A percentile compares a stretch with the other conserved stretches of the same genome.
Evolutionary conservation across 2,329 filamentous ascomycete species (phyloP).

Genomic region (Exophiala oligosperma): DNA sequence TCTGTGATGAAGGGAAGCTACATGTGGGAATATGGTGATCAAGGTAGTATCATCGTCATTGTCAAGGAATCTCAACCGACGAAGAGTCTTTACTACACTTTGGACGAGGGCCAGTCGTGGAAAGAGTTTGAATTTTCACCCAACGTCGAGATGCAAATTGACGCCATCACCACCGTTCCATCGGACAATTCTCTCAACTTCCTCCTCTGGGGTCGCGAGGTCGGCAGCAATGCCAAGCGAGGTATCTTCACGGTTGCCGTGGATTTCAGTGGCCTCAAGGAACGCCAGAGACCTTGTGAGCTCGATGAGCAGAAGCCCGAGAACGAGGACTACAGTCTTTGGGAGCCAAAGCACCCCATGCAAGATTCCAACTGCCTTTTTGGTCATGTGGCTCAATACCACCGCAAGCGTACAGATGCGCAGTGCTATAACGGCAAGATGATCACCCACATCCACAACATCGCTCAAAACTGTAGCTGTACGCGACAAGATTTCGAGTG

Average conservation of each 20-base stretch:
- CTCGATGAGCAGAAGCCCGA: conserved; percentile 62
- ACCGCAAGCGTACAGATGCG: conserved; percentile 79
- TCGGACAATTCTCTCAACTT: conserved; percentile 91
- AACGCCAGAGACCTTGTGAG: conserved; percentile 64
- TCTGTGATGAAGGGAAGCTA: conserved; percentile 83
- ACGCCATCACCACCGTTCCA: conserved; percentile 82
- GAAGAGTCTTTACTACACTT: conserved; percentile 70
- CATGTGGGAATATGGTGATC: conserved; percentile 94
- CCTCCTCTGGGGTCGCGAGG: conserved; percentile 75
- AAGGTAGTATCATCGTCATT: conserved; percentile 88
- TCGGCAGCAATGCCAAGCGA: conserved; percentile 40
- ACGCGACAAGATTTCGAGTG: conserved; percentile 88
- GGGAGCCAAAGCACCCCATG: conserved; percentile 82
- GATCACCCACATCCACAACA: conserved; percentile 56
- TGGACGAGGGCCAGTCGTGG: conserved; percentile 82
- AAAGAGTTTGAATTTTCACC: conserved; percentile 67
- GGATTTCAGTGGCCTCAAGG: conserved; percentile 81
- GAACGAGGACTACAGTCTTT: conserved; percentile 74
- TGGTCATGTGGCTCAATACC: conserved; percentile 83
- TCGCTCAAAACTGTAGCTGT: conserved; percentile 76
- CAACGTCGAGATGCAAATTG: conserved; percentile 69
- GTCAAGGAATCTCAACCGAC: conserved; percentile 70
- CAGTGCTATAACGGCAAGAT: conserved; percentile 80
- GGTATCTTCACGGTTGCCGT: conserved; percentile 74
- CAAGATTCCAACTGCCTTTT: conserved; percentile 82